These are phyloP conservation scores for Podila verticillata DNA, from an alignment of 192 early-diverging fungal species.

Conservation along the genomic window DNA sequence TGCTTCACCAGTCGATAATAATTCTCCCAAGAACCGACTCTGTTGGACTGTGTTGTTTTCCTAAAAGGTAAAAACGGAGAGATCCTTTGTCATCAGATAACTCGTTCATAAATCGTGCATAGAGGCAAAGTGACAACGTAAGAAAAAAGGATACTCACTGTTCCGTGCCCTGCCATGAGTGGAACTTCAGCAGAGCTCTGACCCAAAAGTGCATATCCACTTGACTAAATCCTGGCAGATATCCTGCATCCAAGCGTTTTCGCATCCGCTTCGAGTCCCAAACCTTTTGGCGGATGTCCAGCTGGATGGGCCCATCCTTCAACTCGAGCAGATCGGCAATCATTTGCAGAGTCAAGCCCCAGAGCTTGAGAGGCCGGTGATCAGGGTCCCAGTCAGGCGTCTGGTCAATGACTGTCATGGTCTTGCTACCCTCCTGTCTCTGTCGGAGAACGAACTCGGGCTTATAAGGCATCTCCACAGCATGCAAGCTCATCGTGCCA, in stretches of 20 bases:
- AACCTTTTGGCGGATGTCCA: conserved; percentile 46
- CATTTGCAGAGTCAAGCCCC: conserved; percentile 58
- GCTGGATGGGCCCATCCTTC: conserved; percentile 45
- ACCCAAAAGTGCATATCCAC: conserved; percentile 51
- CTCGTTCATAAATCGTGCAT: background rate
- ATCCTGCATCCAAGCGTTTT: conserved; percentile 40
- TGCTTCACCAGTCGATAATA: conserved; percentile 47
- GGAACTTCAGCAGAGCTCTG: conserved; percentile 46
- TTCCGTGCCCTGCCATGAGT: conserved; percentile 50
- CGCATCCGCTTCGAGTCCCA: conserved; percentile 50
- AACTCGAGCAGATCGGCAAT: conserved; percentile 56
- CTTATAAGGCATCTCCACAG: conserved; percentile 49
- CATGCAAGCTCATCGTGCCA: conserved; percentile 53
- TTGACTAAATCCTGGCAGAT: conserved; percentile 40
- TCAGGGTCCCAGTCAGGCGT: conserved; percentile 47
- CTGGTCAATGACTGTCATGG: conserved; percentile 19
- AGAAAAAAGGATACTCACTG: conserved; percentile 20
- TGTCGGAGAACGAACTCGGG: conserved; percentile 40
- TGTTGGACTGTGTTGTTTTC: conserved; percentile 32
- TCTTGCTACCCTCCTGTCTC: background rate
- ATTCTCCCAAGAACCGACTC: conserved; percentile 50
- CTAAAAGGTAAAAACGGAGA: background rate
- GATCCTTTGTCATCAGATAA: background rate
- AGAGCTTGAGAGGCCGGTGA: conserved; percentile 41
- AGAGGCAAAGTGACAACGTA: background rate